Base-by-base conservation (phyloP, 2,329 filamentous ascomycete species). In the Phyllachora maydis region DNA sequence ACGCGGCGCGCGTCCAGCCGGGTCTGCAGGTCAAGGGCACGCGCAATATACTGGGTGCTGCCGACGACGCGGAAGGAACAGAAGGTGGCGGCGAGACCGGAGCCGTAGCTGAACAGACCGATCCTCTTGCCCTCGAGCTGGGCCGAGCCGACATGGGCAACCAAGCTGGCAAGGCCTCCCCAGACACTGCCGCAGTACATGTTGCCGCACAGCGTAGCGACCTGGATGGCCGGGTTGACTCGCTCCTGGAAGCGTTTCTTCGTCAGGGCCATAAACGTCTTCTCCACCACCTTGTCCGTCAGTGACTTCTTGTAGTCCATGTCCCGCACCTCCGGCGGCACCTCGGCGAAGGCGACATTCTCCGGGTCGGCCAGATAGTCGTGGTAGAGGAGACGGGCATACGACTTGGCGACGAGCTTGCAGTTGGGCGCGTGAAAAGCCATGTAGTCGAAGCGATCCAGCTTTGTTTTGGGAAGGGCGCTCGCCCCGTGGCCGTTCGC, bases 381-480 rank as follows among this genome's bases (percentile, higher is more conserved):
- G 46, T 85, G 79, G 63, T 88, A 88, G 28, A 85, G 58, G 33
- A 88, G 60, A 35, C 78, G 74, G 29, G 66, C 78, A 44, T 82
- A 88, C 11, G 75, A 82, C 57, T 88, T 88, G 43, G 75, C 59
- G 30, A 88, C 78, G 28, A 82, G 61, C 59, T 88, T 88, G 72
- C 78, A 88, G 32, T 71, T 85, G 19, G 78, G 78, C 11, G 78
- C 63, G 49, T 88, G 78, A 68, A 83, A 88, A 30, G 69, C 50
- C 44, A 88, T 51, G 55, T 81, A 78, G 50, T 85, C 77, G 47
- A 88, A 88, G 41, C 75, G 71, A 49, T 85, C 77, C 29, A 88
- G 52, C 23, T 60, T 53, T 18, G 68, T 67, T 54, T 74, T 71
- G 41, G 16, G 16, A 6, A 17, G 6, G 11, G 36, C 36, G 11